Base-by-base conservation (phyloP, 73 alveolate species). In the Tetrahymena borealis region DNA sequence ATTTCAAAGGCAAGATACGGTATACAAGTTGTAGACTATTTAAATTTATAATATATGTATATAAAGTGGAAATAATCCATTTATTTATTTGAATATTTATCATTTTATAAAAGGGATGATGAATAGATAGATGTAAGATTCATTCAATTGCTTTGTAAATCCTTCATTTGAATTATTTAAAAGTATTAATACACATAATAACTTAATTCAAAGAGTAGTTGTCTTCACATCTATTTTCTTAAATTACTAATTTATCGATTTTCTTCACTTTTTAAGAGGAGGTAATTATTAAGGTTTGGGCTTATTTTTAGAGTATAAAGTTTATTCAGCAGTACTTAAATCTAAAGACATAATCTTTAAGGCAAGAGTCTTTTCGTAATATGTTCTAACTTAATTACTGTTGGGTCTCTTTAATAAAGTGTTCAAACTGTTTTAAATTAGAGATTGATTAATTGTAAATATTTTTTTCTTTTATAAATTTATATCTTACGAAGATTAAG, bases 271-370 rank as follows among this genome's bases (percentile, higher is more conserved):
- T 60, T 60, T 60, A 35, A 60, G 85, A 35, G 85, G 85, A 60
- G 85, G 85, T n/a, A 60, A 60, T 60, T 60, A 20, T 60, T 60
- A 35, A 24, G 85, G 85, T n/a, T 60, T 60, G 28, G 18, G 32
- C 78, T 93, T 78, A 33, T 78, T 79, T 90, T 90, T 93, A 78
- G 93, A 79, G 38, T 93, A 93, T 28, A 79, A 11, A 11, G 95
- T 93, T 93, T 93, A 36, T 40, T 93, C 95, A 20, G 95, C 95
- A 33, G 94, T 93, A 90, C 91, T 93, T 40, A 93, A 90, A 39
- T 93, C 95, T 33, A 93, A 93, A 3, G 95, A 93, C 95, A 93
- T 93, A 93, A 93, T 93, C 90, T 93, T 93, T 20, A 93, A 78
- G 11, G 95, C 95, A 90, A 93, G 40, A 12, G 95, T 60, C 43